Conservation (phyloP, 1,284 basidiomycete genomes). For the Xerocomus nothofagi region DNA sequence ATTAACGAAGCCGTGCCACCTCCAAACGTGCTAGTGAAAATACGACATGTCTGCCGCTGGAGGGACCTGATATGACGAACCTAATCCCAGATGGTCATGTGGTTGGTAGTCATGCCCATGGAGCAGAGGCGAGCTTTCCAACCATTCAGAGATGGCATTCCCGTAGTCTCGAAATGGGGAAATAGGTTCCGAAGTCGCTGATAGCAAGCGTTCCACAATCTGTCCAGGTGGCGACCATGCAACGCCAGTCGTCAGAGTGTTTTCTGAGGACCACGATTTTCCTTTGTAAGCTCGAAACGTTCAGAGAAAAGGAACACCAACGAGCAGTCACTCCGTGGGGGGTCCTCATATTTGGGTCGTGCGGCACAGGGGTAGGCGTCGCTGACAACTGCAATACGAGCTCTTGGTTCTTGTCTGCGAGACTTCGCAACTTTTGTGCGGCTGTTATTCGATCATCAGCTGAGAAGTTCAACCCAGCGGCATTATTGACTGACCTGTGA, state of each 20-base stretch:
- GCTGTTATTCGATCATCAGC: slow-evolving; percentile 16
- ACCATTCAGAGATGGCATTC: slow-evolving; percentile 7
- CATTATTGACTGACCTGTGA: slow-evolving; percentile 20
- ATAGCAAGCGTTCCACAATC: slow-evolving; percentile 5
- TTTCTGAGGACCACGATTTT: slow-evolving; percentile 8
- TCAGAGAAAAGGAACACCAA: slow-evolving; percentile 10
- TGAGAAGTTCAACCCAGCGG: neutral
- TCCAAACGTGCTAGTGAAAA: slow-evolving; percentile 9
- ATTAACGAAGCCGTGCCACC: neutral
- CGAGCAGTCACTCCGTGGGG: neutral
- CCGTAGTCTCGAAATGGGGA: slow-evolving; percentile 6
- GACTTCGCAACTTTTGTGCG: slow-evolving; percentile 26
- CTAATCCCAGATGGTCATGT: slow-evolving; percentile 4
- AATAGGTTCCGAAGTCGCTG: slow-evolving; percentile 1
- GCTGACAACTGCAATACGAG: slow-evolving; percentile 21
- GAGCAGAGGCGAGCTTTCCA: slow-evolving; percentile 1
- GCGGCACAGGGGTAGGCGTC: neutral
- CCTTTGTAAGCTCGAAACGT: neutral
- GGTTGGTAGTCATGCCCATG: slow-evolving; percentile 6
- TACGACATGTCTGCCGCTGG: neutral
- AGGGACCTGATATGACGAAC: slow-evolving; percentile 3
- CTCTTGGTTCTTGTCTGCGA: slow-evolving; percentile 26
- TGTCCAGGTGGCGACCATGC: slow-evolving; percentile 9
- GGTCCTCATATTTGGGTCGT: neutral
- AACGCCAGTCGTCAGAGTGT: neutral